These are phyloP conservation scores for Dryadomyces quercivorus DNA, from an alignment of 2,329 filamentous ascomycete species.

Conservation along the genomic window DNA sequence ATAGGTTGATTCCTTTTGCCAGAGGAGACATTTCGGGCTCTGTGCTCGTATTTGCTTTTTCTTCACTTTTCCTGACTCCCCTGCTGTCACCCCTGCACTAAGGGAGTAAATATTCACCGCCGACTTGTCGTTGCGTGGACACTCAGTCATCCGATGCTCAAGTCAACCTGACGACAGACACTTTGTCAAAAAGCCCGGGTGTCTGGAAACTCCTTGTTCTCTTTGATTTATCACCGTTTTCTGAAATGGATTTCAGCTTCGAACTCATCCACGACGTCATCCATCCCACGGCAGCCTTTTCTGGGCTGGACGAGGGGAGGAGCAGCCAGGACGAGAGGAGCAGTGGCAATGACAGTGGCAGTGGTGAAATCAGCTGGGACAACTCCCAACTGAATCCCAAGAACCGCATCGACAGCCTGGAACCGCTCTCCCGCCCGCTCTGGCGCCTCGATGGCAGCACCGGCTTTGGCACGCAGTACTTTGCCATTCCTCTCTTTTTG, in stretches of 20 bases:
- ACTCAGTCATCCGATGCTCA: not conserved
- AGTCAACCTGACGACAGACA: not conserved
- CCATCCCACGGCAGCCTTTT: conserved; percentile 45
- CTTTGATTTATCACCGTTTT: not conserved
- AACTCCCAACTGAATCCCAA: conserved; percentile 44
- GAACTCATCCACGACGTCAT: conserved; percentile 41
- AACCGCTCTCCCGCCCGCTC: conserved; percentile 26
- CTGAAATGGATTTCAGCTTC: conserved; percentile 36
- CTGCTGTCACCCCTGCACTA: not conserved
- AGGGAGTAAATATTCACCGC: not conserved
- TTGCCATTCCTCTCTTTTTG: conserved; percentile 40
- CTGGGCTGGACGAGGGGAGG: conserved; percentile 4
- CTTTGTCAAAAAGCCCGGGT: not conserved
- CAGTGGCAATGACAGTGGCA: not conserved
- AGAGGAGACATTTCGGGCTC: not conserved
- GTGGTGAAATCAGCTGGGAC: conserved; percentile 25
- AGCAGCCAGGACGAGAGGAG: not conserved
- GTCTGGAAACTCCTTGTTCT: not conserved
- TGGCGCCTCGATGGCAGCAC: conserved; percentile 50
- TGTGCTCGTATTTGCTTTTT: not conserved
- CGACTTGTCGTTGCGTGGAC: not conserved
- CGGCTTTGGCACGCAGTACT: conserved; percentile 45
- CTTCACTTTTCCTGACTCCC: not conserved
- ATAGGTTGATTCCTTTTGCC: not conserved
- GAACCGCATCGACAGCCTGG: conserved; percentile 47